Percentiles rank a stretch among this genome's conserved stretches.
Evolutionary conservation across 441 rosid species (phyloP).

Genomic region (Erysimum cheiri): DNA sequence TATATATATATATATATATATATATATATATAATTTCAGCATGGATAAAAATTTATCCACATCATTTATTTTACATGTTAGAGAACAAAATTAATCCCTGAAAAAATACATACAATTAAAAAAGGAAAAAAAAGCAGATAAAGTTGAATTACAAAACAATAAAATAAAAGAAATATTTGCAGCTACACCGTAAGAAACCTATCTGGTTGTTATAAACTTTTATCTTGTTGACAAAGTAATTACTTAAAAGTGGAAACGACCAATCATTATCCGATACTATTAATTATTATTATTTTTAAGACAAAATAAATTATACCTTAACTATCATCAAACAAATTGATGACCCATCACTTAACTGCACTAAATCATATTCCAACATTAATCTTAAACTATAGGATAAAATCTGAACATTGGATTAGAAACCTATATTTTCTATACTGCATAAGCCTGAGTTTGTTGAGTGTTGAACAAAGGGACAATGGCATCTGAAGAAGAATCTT

Average conservation of each 20-base stretch:
- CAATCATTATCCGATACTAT: neutral
- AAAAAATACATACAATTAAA: neutral
- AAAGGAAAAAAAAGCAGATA: neutral
- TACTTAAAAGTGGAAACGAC: neutral
- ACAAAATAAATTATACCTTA: neutral
- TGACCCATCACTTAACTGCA: neutral
- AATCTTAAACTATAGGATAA: neutral
- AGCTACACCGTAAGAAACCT: neutral
- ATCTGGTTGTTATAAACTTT: neutral
- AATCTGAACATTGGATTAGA: neutral
- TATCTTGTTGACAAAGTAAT: neutral
- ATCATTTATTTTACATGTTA: constrained; percentile 4
- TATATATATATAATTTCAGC: neutral
- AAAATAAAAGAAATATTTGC: neutral
- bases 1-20: no score
- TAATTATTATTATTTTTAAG: neutral
- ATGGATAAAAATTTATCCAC: neutral
- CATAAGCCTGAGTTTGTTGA: constrained; percentile 2
- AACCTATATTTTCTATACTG: neutral
- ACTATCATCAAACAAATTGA: neutral
- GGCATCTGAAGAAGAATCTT: neutral
- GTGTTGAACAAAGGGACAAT: constrained; percentile 11
- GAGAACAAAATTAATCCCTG: neutral
- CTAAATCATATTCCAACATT: neutral
- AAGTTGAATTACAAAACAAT: neutral